Evolutionary conservation across 2,329 filamentous ascomycete genomes (phyloP), one percentile per base, ranked within the genome.

Genomic region (Pseudocercospora fijiensis): DNA sequence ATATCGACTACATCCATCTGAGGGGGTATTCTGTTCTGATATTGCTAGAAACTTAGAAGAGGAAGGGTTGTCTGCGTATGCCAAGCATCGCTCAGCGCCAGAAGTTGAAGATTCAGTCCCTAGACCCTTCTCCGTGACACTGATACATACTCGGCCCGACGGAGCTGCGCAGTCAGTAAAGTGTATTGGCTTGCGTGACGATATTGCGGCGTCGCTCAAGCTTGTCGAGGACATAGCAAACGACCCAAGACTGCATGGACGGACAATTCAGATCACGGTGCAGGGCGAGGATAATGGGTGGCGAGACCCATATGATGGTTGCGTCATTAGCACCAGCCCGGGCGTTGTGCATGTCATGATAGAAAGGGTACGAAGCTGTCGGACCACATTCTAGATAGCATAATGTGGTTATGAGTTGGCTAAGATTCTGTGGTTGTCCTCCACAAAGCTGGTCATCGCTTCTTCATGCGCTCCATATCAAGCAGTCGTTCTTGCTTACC

Each of bases 401-500:
- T 8, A 9, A 47, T 3, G 10, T 22, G 20, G 20, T 3, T 2
- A 47, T 8, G 20, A 47, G 43, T 22, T 47, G n/a, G n/a, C n/a
- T n/a, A n/a, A n/a, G 41, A n/a, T 13, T 45, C 41, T n/a, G 41
- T 11, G n/a, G n/a, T n/a, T n/a, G 18, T 30, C 28, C n/a, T 18
- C n/a, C 6, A 45, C 16, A 45, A 5, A 24, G 22, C 16, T 16
- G 22, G 4, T 56, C 24, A 56, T 33, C 52, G 52, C 27, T 56
- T 56, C 52, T 56, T 56, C 52, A 56, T 56, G 11, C 52, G 52
- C 49, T 52, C 49, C 24, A 26, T 8, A 11, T 52, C 49, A 22
- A 56, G 27, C 27, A 30, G 28, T 56, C 52, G 26, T 56, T 56
- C 52, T 20, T 56, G 28, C 28, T 56, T 37, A 13, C 52, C 52